These are phyloP conservation scores for Seminavis robusta DNA, from an alignment of 108 stramenopile genomes.

Conservation along the genomic window DNA sequence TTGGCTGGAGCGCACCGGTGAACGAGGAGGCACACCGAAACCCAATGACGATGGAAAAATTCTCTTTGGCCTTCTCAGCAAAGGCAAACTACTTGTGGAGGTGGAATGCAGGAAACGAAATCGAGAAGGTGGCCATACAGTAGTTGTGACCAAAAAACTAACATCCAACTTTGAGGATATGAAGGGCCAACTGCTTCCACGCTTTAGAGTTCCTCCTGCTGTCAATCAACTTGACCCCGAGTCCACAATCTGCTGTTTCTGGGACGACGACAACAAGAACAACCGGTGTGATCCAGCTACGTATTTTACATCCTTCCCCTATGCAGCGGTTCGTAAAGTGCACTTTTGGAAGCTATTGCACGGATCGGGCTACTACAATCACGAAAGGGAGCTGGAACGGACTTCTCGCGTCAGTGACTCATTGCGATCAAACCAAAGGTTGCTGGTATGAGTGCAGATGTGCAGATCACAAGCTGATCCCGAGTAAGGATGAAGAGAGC, in stretches of 20 bases:
- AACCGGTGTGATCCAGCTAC: too few relatives aligned
- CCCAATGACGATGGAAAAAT: background rate
- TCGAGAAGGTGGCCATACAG: background rate
- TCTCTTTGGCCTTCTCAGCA: background rate
- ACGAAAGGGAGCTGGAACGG: too few relatives aligned
- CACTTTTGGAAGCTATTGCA: background rate
- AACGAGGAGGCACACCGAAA: background rate
- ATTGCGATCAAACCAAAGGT: too few relatives aligned
- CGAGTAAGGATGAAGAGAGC: too few relatives aligned
- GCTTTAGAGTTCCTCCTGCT: background rate
- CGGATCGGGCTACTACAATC: too few relatives aligned
- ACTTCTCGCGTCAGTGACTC: too few relatives aligned
- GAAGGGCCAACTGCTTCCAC: background rate
- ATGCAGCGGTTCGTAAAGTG: background rate
- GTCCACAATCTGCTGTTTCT: background rate
- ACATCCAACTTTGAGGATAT: background rate
- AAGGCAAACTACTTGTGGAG: background rate
- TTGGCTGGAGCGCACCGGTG: background rate
- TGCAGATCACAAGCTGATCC: too few relatives aligned
- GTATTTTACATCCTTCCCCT: background rate
- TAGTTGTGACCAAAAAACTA: too few relatives aligned
- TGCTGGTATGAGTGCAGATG: too few relatives aligned
- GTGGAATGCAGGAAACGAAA: background rate
- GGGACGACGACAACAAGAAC: background rate
- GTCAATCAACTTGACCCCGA: conserved; percentile 1